These are phyloP conservation scores for Thielaviopsis musarum DNA, from an alignment of 2,329 filamentous ascomycete species.

Conservation along the genomic window DNA sequence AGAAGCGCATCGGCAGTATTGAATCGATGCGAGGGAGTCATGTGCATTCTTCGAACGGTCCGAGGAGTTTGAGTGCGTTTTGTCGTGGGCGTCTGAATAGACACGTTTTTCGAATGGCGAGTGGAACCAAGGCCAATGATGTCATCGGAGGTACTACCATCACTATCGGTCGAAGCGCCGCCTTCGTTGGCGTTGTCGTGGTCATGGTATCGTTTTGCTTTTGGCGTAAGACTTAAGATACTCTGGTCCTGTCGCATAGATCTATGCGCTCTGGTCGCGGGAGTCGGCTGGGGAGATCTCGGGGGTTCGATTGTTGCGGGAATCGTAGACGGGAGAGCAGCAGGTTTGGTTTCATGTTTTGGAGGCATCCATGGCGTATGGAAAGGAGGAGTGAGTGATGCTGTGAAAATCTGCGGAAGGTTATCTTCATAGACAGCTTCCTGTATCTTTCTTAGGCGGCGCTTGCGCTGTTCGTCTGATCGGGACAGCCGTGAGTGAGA, in stretches of 20 bases:
- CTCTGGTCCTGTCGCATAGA: background rate
- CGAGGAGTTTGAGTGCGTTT: background rate
- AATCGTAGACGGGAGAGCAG: background rate
- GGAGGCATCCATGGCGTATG: constrained; percentile 1
- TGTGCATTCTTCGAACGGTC: background rate
- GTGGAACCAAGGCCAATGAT: background rate
- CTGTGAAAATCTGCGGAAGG: constrained; percentile 3
- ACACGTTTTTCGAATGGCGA: background rate
- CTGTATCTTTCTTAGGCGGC: background rate
- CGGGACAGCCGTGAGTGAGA: background rate
- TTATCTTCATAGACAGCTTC: constrained; percentile 5
- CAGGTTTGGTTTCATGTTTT: background rate
- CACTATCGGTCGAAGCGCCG: background rate
- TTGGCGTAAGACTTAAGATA: background rate
- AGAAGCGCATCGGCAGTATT: constrained; percentile 2
- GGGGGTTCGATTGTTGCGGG: background rate
- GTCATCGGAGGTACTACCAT: background rate
- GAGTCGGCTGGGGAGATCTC: background rate
- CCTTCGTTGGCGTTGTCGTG: background rate
- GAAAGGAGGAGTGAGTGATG: constrained; percentile 8
- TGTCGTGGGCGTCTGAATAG: background rate
- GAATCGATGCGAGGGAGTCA: constrained; percentile 4
- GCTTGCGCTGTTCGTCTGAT: background rate
- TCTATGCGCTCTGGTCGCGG: background rate
- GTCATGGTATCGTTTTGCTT: background rate